Base-by-base conservation (phyloP, 169 alveolate species). In the Toxoplasma gondii region DNA sequence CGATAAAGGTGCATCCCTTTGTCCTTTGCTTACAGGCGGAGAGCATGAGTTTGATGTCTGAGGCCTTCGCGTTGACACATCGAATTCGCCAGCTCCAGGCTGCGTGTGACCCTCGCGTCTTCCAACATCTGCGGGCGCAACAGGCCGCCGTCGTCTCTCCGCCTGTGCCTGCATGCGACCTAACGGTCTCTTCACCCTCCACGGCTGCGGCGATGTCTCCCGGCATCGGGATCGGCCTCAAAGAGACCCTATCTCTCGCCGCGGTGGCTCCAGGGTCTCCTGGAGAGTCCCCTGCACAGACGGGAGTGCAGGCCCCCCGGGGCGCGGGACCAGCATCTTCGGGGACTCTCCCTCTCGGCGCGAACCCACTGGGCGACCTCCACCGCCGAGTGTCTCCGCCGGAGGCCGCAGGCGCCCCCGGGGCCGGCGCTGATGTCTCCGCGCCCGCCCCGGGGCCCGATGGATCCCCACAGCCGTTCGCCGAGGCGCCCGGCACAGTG, bases 11-110 rank as follows among this genome's bases (percentile, higher is more conserved):
- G n/a, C n/a, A n/a, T n/a, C n/a, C n/a, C n/a, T n/a, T n/a, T n/a
- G n/a, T 58, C n/a, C 36, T 69, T 22, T 22, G 10, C 84, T 9
- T 41, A 0, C 93, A 90, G 93, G 43, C 87, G 44, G 93, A 90
- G 74, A 90, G 88, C 64, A 90, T 90, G 17, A 49, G 78, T 16
- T n/a, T 90, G 74, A 90, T 90, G 93, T 54, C 70, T 39, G 93
- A 90, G 29, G 93, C 93, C 4, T 90, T 90, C 34, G 67, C 45
- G 12, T 9, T 90, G 80, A 69, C 93, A 16, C 87, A 58, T 39
- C 84, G 43, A 78, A 90, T 90, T 19, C 93, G 78, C 27, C 86
- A 90, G 74, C 93, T 90, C 67, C 93, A 90, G 88, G 64, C 17
- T 69, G 39, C 91, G n/a, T 24, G 34, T 43, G 78, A 45, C 17